Evolutionary conservation across 768 basidiomycete species (phyloP).

Genomic region (Coprinellus aureogranulatus): DNA sequence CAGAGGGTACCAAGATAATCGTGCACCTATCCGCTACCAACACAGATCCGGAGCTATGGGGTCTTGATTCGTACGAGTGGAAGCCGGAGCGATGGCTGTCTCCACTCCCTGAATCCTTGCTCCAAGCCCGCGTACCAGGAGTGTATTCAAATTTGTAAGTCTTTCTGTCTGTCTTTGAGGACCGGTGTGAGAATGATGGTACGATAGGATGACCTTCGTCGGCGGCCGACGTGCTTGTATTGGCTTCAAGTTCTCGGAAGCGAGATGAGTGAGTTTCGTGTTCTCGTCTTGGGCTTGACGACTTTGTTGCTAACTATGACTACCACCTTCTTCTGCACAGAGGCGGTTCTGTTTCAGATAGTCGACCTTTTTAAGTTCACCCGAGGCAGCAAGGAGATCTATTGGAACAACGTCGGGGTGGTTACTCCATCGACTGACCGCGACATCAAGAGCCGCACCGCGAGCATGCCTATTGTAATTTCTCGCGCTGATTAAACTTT

Average conservation of each 20-base stretch:
- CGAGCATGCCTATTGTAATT: conserved; percentile 34
- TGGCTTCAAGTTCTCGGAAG: conserved; percentile 53
- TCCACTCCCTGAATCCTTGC: conserved; percentile 27
- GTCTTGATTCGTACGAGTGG: conserved; percentile 37
- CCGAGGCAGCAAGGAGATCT: conserved; percentile 1
- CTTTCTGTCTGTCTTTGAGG: too few species aligned
- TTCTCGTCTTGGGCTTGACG: too few species aligned
- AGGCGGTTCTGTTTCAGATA: conserved; percentile 12
- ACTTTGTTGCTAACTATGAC: too few species aligned
- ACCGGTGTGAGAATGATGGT: too few species aligned
- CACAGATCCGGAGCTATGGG: conserved; percentile 33
- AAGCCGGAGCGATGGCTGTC: conserved; percentile 41
- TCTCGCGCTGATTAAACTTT: not conserved
- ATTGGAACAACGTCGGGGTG: conserved; percentile 9
- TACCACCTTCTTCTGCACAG: conserved; percentile 1
- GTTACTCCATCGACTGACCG: not conserved
- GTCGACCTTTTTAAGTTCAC: conserved; percentile 9
- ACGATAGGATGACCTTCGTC: too few species aligned
- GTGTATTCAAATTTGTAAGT: conserved; percentile 11
- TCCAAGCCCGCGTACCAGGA: conserved; percentile 10
- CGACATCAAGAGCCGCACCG: conserved; percentile 52
- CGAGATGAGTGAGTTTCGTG: conserved; percentile 53
- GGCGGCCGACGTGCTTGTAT: too few species aligned
- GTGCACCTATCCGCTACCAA: conserved; percentile 32
- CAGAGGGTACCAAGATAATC: conserved; percentile 35